Evolutionary conservation across 768 basidiomycete genomes (phyloP).

Genomic region (Boletus subcaerulescens): DNA sequence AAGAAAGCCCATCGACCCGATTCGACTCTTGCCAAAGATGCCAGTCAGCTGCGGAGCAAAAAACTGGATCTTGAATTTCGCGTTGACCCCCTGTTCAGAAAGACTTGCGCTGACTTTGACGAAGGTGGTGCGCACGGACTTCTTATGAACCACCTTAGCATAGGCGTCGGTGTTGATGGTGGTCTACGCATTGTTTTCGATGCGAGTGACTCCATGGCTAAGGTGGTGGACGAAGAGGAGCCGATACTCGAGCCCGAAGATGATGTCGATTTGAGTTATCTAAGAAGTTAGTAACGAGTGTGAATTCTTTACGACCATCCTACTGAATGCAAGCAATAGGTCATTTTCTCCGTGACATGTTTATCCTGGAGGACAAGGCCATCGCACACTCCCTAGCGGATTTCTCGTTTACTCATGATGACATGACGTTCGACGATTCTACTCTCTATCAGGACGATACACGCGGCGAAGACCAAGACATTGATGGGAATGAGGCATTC

Average conservation of each 20-base stretch:
- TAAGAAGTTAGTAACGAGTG: constrained; percentile 49
- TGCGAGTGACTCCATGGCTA: constrained; percentile 86
- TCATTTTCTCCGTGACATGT: constrained; percentile 72
- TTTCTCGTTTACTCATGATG: constrained; percentile 79
- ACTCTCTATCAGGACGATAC: constrained; percentile 59
- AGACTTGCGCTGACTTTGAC: constrained; percentile 97
- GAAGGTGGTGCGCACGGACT: constrained; percentile 96
- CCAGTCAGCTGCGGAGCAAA: constrained; percentile 78
- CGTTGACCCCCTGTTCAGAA: constrained; percentile 95
- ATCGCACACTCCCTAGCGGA: constrained; percentile 79
- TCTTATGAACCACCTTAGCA: constrained; percentile 90
- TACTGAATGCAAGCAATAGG: constrained; percentile 34
- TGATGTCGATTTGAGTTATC: constrained; percentile 58
- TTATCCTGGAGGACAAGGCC: constrained; percentile 58
- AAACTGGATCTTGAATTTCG: constrained; percentile 94
- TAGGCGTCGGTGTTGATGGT: constrained; percentile 76
- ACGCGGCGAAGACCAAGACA: constrained; percentile 34
- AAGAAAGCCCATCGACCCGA: constrained; percentile 69
- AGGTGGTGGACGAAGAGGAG: constrained; percentile 68
- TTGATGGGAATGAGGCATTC: constrained; percentile 27
- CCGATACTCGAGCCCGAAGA: constrained; percentile 66
- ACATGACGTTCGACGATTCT: constrained; percentile 57
- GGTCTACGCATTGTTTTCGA: constrained; percentile 92
- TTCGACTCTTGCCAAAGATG: constrained; percentile 87
- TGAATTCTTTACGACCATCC: neutral